These are phyloP conservation scores for Zymoseptoria passerinii DNA, from an alignment of 2,329 filamentous ascomycete species.

Conservation along the genomic window DNA sequence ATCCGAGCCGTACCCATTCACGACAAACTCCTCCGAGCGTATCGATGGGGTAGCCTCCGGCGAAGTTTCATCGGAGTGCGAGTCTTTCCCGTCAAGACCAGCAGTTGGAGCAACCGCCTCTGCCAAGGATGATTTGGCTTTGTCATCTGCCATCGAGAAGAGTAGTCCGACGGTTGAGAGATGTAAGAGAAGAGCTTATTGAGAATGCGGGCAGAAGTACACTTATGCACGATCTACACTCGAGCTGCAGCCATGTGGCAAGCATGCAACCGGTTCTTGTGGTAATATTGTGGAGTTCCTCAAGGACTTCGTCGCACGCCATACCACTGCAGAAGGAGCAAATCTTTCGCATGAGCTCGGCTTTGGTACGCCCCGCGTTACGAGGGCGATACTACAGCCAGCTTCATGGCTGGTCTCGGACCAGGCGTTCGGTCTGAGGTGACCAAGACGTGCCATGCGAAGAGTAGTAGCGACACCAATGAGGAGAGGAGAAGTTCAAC, in stretches of 20 bases:
- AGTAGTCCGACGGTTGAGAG: background rate
- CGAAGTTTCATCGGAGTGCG: background rate
- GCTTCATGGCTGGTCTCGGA: background rate
- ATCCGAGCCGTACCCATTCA: conserved; percentile 13
- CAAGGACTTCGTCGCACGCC: background rate
- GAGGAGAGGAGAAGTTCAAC: background rate
- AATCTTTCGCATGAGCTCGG: background rate
- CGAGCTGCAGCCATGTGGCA: conserved; percentile 1
- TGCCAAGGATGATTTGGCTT: background rate
- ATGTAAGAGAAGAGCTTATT: background rate
- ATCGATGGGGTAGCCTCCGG: conserved; percentile 2
- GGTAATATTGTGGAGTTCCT: background rate
- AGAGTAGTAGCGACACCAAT: background rate
- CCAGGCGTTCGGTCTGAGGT: background rate
- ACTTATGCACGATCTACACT: background rate
- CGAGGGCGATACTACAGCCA: background rate
- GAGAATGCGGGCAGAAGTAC: background rate
- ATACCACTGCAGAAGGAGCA: background rate
- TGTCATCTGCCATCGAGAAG: background rate
- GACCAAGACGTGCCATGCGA: background rate
- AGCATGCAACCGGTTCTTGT: background rate
- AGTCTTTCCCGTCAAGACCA: background rate
- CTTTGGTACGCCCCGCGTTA: background rate
- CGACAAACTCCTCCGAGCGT: conserved; percentile 10
- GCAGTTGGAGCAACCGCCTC: background rate